Evolutionary conservation across 768 basidiomycete genomes (phyloP).

Genomic region (Lentinula aciculospora): DNA sequence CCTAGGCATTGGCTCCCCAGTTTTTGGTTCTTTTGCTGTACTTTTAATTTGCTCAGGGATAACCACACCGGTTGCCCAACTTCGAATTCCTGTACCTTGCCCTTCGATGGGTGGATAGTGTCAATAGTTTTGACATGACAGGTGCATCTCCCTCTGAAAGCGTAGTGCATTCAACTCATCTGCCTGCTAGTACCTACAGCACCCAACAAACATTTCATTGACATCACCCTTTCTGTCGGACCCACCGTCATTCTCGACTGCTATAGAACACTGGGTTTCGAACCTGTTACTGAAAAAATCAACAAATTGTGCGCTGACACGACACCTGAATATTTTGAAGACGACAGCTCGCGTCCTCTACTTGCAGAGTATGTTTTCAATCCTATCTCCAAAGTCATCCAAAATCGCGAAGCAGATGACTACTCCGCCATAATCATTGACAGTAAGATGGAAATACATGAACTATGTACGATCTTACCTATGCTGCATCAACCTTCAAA

Average conservation of each 20-base stretch:
- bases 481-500: background rate
- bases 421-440: background rate
- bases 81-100: no score
- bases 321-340: slow-evolving; percentile 1
- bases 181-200: background rate
- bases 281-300: background rate
- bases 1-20: no score
- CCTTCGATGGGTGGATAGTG: slow-evolving; percentile 3
- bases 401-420: background rate
- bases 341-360: background rate
- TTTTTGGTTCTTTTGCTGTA: no score
- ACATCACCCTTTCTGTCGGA: slow-evolving; percentile 4
- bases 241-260: slow-evolving; percentile 7
- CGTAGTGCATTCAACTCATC: background rate
- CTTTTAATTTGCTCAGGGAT: no score
- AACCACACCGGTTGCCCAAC: no score
- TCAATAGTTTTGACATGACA: background rate
- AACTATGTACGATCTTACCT: background rate
- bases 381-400: background rate
- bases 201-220: background rate
- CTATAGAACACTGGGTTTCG: background rate
- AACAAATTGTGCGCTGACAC: background rate
- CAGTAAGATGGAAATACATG: no score
- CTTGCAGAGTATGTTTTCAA: background rate
- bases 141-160: background rate